Evolutionary conservation across 2,329 filamentous ascomycete genomes (phyloP).

Genomic region (Fusarium floridanum): DNA sequence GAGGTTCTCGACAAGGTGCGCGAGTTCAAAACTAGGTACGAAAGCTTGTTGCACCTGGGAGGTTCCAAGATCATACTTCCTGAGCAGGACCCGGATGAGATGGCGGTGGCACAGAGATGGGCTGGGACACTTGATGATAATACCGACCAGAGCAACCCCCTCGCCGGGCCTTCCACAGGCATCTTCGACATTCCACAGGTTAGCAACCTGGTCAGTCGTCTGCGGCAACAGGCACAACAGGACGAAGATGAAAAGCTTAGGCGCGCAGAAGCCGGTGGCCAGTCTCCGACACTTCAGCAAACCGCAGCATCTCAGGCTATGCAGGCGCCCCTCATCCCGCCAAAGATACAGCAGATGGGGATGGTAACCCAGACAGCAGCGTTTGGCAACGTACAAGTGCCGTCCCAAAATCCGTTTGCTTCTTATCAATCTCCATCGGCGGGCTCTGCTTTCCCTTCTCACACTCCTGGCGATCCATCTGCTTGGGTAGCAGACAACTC

Average conservation of each 20-base stretch:
- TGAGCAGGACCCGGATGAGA: slow-evolving; percentile 13
- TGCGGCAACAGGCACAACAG: slow-evolving; percentile 8
- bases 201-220: slow-evolving; percentile 1
- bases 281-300: slow-evolving; percentile 11
- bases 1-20: slow-evolving; percentile 14
- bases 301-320: slow-evolving; percentile 20
- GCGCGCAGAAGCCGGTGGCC: not conserved
- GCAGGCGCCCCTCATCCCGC: slow-evolving; percentile 6
- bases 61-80: slow-evolving; percentile 36
- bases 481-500: slow-evolving; percentile 24
- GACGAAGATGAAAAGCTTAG: slow-evolving; percentile 6
- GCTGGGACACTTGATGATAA: slow-evolving; percentile 34
- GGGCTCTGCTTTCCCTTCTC: slow-evolving; percentile 19
- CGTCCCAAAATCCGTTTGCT: slow-evolving; percentile 6
- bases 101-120: slow-evolving; percentile 36
- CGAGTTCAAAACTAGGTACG: slow-evolving; percentile 29
- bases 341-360: slow-evolving; percentile 29
- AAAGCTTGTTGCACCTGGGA: slow-evolving; percentile 21
- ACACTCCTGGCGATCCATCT: not conserved
- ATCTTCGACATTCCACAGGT: slow-evolving; percentile 27
- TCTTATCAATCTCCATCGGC: slow-evolving; percentile 14
- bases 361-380: slow-evolving; percentile 20
- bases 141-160: not conserved
- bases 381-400: not conserved
- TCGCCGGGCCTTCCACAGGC: slow-evolving; percentile 27